Conservation (phyloP, 306 rosid species). For the Parietaria judaica region DNA sequence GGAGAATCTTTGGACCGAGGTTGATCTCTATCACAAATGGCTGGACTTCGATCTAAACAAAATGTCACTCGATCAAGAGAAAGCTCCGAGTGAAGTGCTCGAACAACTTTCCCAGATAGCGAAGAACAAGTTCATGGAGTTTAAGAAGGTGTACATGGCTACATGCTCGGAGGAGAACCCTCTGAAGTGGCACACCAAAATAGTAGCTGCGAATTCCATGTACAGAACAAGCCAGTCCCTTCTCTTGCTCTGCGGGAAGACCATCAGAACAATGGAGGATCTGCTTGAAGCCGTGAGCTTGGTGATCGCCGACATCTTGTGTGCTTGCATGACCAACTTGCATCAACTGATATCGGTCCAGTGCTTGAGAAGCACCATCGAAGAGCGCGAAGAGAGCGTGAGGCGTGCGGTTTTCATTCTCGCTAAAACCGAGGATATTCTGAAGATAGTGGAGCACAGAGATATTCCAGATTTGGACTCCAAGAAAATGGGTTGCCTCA, state of each 20-base stretch:
- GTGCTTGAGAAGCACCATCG: slow-evolving; percentile 47
- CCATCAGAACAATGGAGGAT: slow-evolving; percentile 18
- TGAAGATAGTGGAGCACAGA: slow-evolving; percentile 42
- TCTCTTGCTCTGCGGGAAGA: slow-evolving; percentile 32
- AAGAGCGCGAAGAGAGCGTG: slow-evolving; percentile 60
- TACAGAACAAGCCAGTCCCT: slow-evolving; percentile 57
- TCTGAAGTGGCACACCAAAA: slow-evolving; percentile 49
- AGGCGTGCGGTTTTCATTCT: slow-evolving; percentile 49
- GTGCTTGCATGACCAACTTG: slow-evolving; percentile 69
- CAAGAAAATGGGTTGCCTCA: slow-evolving; percentile 32
- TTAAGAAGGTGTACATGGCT: slow-evolving; percentile 15
- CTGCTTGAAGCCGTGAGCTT: slow-evolving; percentile 31
- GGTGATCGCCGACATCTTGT: slow-evolving; percentile 55
- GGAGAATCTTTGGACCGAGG: slow-evolving; percentile 52
- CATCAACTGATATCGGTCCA: slow-evolving; percentile 32
- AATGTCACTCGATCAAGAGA: slow-evolving; percentile 36
- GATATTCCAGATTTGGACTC: slow-evolving; percentile 27
- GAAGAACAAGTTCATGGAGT: slow-evolving; percentile 33
- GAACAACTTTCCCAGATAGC: slow-evolving; percentile 45
- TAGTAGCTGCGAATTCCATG: slow-evolving; percentile 65
- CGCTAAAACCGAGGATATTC: slow-evolving; percentile 53
- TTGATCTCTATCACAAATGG: slow-evolving; percentile 68
- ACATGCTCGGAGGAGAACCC: slow-evolving; percentile 36
- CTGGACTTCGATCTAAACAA: slow-evolving; percentile 50
- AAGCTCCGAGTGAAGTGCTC: slow-evolving; percentile 40